These are phyloP conservation scores for Xylaria bambusicola DNA, from an alignment of 495 filamentous ascomycete species.

Conservation along the genomic window DNA sequence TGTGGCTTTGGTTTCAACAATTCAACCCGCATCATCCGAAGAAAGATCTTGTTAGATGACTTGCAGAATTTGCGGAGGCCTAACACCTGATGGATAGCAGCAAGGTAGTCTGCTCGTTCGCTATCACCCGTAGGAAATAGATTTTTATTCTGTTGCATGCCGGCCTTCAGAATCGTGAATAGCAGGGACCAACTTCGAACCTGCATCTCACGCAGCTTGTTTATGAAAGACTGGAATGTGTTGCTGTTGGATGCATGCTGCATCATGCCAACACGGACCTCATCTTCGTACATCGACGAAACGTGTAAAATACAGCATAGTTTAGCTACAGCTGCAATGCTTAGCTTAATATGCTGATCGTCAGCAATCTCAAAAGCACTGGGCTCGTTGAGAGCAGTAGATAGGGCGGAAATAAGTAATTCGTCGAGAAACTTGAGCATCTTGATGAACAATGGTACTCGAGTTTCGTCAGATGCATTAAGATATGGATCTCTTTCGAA, in stretches of 20 bases:
- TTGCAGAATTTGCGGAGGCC: conserved; percentile 86
- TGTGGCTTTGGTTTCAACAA: conserved; percentile 62
- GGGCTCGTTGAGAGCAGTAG: conserved; percentile 64
- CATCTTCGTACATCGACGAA: conserved; percentile 79
- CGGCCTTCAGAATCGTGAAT: conserved; percentile 72
- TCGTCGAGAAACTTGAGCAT: conserved; percentile 79
- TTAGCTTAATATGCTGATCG: conserved; percentile 69
- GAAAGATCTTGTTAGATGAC: conserved; percentile 77
- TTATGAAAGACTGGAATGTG: conserved; percentile 57
- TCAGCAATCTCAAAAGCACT: conserved; percentile 83
- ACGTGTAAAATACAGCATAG: conserved; percentile 73
- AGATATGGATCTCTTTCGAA: conserved; percentile 64
- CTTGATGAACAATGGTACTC: conserved; percentile 67
- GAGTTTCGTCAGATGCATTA: conserved; percentile 59
- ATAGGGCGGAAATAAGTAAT: conserved; percentile 65
- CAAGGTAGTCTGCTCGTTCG: conserved; percentile 72
- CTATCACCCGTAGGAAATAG: conserved; percentile 64
- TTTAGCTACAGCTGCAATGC: conserved; percentile 66
- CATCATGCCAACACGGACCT: conserved; percentile 70
- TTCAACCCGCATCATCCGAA: conserved; percentile 87
- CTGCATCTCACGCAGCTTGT: conserved; percentile 83
- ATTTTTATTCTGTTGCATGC: conserved; percentile 64
- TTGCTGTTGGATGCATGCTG: conserved; percentile 37
- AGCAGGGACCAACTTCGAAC: conserved; percentile 83
- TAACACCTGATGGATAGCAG: conserved; percentile 78